Conservation (phyloP, 768 basidiomycete genomes). For the Peribolospora baueri region DNA sequence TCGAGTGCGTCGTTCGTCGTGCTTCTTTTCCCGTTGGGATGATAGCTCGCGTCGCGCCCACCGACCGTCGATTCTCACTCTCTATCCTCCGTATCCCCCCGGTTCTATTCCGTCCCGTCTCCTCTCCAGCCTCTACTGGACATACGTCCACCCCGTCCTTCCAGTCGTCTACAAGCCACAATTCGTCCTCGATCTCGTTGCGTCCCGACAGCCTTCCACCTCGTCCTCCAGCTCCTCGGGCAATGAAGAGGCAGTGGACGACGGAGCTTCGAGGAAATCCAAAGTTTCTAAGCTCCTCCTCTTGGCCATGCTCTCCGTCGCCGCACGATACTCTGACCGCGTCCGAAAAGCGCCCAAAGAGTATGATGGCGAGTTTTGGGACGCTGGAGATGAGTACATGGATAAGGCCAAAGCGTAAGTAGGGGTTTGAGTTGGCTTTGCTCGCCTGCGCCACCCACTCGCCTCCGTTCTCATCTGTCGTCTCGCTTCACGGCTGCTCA, state of each 20-base stretch:
- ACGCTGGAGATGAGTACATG: slow-evolving; percentile 11
- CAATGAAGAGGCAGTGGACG: background rate
- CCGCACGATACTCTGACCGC: slow-evolving; percentile 37
- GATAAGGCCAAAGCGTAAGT: background rate
- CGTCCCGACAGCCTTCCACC: background rate
- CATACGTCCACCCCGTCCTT: slow-evolving; percentile 51
- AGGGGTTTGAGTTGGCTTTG: too few species aligned
- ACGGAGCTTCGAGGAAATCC: background rate
- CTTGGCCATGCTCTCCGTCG: slow-evolving; percentile 59
- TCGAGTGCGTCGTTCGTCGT: slow-evolving; percentile 20
- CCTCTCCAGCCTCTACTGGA: slow-evolving; percentile 35
- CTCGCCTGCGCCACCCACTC: too few species aligned
- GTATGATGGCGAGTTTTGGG: slow-evolving; percentile 12
- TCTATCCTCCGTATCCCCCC: too few species aligned
- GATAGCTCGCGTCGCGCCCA: too few species aligned
- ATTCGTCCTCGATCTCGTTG: slow-evolving; percentile 24
- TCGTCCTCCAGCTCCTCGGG: background rate
- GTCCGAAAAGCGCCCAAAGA: background rate
- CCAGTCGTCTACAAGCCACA: slow-evolving; percentile 49
- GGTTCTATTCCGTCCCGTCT: too few species aligned
- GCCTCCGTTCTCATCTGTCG: too few species aligned
- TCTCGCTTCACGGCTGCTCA: background rate
- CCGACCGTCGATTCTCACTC: too few species aligned
- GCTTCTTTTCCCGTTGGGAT: too few species aligned
- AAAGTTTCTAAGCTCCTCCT: slow-evolving; percentile 35